Evolutionary conservation across 805 yeast genomes (phyloP), one percentile per base, ranked within the genome.

Genomic region (Saccharomyces kudriavzevii): DNA sequence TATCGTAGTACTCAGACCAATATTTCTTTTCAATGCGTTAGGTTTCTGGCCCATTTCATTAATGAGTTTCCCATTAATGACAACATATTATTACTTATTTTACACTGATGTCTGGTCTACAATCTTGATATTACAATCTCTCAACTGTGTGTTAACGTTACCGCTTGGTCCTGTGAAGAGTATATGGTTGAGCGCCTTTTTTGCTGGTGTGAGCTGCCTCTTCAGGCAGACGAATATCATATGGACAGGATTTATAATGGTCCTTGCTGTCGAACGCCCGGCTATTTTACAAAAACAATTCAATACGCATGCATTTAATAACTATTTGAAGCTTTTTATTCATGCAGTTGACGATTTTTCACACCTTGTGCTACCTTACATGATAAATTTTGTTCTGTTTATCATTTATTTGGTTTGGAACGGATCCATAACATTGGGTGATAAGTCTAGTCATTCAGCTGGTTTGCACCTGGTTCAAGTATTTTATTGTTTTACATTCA

Each of bases 21-120:
- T 76, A 22, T 69, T 68, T 49, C 58, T 71, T 22, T 67, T 74
- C 54, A 74, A 71, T 51, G 78, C 77, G 3, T 65, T 71, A 47
- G 75, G 74, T 14, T 74, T 74, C 60, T 75, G 78, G 77, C 70
- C 74, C 8, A 66, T 70, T 1, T 63, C 71, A 4, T 57, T 85
- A 3, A 65, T 75, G 51, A 65, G 84, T 6, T 80, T 83, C 60
- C 98, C 99, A 1, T 72, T 91, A 50, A 64, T 92, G 51, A 74
- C 84, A 25, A 77, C 90, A 3, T 92, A 84, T 69, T 83, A 85
- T 60, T 82, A 83, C 31, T 71, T 94, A 35, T 94, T 83, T 70
- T 94, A 94, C 70, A 94, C 99, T 0, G 99, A 94, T 65, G 85
- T 90, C 1, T 91, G 97, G 98, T 81, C 97, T 0, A 80, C 94